A percentile compares a stretch with the other conserved stretches of the same genome.
These are phyloP conservation scores for Quercus lobata DNA, from an alignment of 331 rosid species.

Conservation along the genomic window DNA sequence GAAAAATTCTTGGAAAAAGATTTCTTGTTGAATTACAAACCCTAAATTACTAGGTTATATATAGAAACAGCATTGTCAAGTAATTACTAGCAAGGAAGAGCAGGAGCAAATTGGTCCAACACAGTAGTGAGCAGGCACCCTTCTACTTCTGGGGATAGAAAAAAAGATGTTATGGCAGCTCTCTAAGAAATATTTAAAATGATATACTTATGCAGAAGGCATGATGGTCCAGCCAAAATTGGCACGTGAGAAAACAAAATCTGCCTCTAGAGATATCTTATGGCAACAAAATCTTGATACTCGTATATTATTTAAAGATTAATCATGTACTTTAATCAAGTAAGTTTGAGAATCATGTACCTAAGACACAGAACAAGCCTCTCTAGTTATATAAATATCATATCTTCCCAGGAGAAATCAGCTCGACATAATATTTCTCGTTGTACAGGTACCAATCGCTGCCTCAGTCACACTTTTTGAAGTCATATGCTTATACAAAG, in stretches of 20 bases:
- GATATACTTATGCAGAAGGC: background rate
- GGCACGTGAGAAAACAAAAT: background rate
- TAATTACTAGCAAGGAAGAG: background rate
- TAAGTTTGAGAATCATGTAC: background rate
- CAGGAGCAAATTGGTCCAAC: background rate
- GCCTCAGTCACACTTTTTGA: slow-evolving; percentile 60
- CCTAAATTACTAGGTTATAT: background rate
- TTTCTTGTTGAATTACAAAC: background rate
- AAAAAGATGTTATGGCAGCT: background rate
- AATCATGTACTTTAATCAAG: background rate
- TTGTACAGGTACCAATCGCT: slow-evolving; percentile 58
- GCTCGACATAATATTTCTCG: slow-evolving; percentile 1
- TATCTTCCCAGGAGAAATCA: background rate
- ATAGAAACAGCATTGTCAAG: background rate
- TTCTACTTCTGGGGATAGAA: background rate
- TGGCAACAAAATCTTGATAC: background rate
- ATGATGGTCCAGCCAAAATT: background rate
- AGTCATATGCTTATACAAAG: slow-evolving; percentile 62
- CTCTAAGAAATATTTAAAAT: background rate
- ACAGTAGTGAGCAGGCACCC: background rate
- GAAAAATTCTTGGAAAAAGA: background rate
- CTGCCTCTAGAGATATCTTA: background rate
- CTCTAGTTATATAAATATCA: background rate
- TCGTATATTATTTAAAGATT: background rate
- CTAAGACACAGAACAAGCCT: background rate